Conservation (phyloP, 306 rosid genomes). For the Sechiopsis laciniata region DNA sequence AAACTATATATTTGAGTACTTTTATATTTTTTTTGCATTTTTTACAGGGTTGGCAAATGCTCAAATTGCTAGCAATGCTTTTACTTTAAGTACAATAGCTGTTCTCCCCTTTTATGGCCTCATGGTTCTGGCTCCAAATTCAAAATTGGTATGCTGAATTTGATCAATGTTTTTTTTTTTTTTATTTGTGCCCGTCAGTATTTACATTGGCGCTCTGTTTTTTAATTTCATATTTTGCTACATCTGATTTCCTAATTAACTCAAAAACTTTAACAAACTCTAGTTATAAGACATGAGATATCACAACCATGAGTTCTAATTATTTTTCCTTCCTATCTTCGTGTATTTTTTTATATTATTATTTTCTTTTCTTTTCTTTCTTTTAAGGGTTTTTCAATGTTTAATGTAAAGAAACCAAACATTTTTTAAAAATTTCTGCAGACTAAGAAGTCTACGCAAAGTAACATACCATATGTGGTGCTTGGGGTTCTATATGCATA, state of each 20-base stretch:
- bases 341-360: too few species aligned
- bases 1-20: too few species aligned
- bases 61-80: slow-evolving; percentile 66
- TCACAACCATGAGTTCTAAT: too few species aligned
- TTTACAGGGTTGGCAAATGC: slow-evolving; percentile 55
- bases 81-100: slow-evolving; percentile 69
- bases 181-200: too few species aligned
- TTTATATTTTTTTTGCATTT: slow-evolving; percentile 1
- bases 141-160: slow-evolving; percentile 51
- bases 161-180: too few species aligned
- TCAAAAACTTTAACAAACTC: too few species aligned
- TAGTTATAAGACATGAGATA: too few species aligned
- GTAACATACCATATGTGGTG: slow-evolving; percentile 54
- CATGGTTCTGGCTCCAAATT: slow-evolving; percentile 86
- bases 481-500: slow-evolving; percentile 85
- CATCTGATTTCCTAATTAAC: too few species aligned
- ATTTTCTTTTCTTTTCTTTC: too few species aligned
- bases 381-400: not conserved
- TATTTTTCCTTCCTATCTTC: too few species aligned
- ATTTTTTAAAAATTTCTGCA: slow-evolving; percentile 21
- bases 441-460: slow-evolving; percentile 70
- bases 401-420: not conserved
- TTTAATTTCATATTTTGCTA: too few species aligned
- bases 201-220: too few species aligned
- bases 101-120: slow-evolving; percentile 92